A percentile compares a stretch with the other conserved stretches of the same genome.
Evolutionary conservation across 208 protist species (phyloP).

Genomic region (Trypanosoma melophagium): DNA sequence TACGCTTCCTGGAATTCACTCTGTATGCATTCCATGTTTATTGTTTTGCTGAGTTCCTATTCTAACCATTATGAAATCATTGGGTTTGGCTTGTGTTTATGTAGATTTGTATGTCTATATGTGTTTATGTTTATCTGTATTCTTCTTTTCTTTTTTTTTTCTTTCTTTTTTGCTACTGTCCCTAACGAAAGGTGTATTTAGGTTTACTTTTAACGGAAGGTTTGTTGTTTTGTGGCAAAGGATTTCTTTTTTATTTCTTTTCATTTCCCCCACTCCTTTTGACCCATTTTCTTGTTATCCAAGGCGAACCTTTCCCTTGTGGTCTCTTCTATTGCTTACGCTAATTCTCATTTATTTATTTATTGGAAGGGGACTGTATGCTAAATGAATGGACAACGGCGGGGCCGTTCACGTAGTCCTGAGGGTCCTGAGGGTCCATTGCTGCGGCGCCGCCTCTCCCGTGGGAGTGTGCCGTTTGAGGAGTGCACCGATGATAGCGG

Average conservation of each 20-base stretch:
- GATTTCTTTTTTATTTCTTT: too few relatives aligned
- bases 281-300: too few relatives aligned
- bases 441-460: background rate
- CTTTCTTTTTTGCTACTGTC: constrained; percentile 7
- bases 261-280: too few relatives aligned
- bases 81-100: too few relatives aligned
- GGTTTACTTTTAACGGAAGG: background rate
- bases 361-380: constrained; percentile 5
- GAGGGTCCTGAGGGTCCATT: background rate
- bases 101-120: too few relatives aligned
- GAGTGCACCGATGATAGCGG: background rate
- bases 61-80: too few relatives aligned
- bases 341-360: constrained; percentile 13
- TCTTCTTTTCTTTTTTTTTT: constrained; percentile 10
- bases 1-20: too few relatives aligned
- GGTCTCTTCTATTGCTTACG: background rate
- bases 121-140: too few relatives aligned
- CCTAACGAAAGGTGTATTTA: background rate
- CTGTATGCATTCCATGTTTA: too few relatives aligned
- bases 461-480: background rate
- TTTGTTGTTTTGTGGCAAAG: too few relatives aligned
- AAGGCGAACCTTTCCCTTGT: too few relatives aligned
- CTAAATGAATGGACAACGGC: constrained; percentile 8
- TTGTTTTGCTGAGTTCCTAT: too few relatives aligned
- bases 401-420: constrained; percentile 5